These are phyloP conservation scores for Phaffia rhodozyma DNA, from an alignment of 1,284 basidiomycete genomes.

Conservation along the genomic window DNA sequence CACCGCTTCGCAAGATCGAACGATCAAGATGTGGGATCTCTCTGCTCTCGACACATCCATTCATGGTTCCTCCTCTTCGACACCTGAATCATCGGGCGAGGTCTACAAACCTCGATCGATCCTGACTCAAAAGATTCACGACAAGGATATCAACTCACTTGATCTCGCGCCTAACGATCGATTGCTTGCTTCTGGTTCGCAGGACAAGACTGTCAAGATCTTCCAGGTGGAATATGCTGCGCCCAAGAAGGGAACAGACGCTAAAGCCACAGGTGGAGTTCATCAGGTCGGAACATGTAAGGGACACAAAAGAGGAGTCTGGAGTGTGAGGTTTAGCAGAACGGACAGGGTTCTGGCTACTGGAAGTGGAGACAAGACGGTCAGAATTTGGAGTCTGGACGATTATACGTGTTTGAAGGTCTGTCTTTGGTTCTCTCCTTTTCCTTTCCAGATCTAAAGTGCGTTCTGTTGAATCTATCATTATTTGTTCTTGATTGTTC, in stretches of 20 bases:
- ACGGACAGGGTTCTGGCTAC: constrained; percentile 78
- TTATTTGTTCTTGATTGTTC: background rate
- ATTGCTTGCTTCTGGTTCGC: constrained; percentile 83
- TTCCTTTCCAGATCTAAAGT: background rate
- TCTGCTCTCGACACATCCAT: constrained; percentile 37
- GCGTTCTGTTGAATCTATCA: background rate
- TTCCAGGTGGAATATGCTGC: constrained; percentile 58
- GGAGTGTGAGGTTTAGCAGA: constrained; percentile 79
- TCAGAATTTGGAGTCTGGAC: constrained; percentile 86
- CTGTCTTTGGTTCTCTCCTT: constrained; percentile 8
- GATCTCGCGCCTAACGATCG: constrained; percentile 86
- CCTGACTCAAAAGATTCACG: constrained; percentile 84
- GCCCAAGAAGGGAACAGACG: constrained; percentile 29
- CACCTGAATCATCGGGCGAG: constrained; percentile 13
- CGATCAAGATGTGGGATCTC: constrained; percentile 97
- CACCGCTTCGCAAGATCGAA: constrained; percentile 91
- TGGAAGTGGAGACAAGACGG: constrained; percentile 85
- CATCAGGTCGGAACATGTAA: constrained; percentile 76
- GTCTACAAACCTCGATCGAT: constrained; percentile 58
- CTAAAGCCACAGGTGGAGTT: constrained; percentile 48
- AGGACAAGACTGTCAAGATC: constrained; percentile 88
- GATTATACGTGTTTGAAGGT: constrained; percentile 78
- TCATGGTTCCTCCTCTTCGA: constrained; percentile 5
- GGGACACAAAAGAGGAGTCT: constrained; percentile 93
- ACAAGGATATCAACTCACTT: constrained; percentile 96